These are phyloP conservation scores for Cylindricascospora bacillispora DNA, from an alignment of 1,139 yeast genomes.

Conservation along the genomic window DNA sequence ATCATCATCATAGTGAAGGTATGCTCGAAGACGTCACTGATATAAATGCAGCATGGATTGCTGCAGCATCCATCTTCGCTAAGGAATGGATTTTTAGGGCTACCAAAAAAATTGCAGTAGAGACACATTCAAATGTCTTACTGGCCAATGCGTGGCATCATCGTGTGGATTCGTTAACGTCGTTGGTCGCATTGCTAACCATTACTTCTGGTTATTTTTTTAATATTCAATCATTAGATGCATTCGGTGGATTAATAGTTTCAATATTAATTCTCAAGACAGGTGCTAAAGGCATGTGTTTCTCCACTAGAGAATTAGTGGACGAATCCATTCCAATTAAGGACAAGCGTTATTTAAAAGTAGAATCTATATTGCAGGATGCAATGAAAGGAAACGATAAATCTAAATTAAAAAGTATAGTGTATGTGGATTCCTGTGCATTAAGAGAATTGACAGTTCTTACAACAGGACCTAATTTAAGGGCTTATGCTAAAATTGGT, in stretches of 20 bases:
- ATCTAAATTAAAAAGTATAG: conserved; percentile 28
- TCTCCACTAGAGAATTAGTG: conserved; percentile 60
- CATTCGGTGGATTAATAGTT: conserved; percentile 81
- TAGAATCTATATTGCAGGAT: conserved; percentile 30
- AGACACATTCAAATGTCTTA: conserved; percentile 72
- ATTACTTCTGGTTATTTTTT: conserved; percentile 76
- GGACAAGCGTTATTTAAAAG: conserved; percentile 30
- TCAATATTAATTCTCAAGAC: conserved; percentile 72
- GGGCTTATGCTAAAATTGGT: conserved; percentile 30
- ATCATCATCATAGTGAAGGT: conserved; percentile 25
- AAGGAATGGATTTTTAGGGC: conserved; percentile 80
- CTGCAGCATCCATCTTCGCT: conserved; percentile 70
- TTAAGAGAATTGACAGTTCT: conserved; percentile 42
- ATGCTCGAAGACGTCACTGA: conserved; percentile 42
- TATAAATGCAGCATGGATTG: conserved; percentile 92
- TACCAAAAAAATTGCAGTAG: conserved; percentile 68
- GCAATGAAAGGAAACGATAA: conserved; percentile 26
- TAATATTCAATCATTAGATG: conserved; percentile 72
- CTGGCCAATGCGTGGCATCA: conserved; percentile 99
- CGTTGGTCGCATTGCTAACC: conserved; percentile 81
- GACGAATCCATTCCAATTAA: conserved; percentile 40
- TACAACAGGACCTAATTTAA: conserved; percentile 60
- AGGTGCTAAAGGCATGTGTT: conserved; percentile 61
- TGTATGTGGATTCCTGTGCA: no score
- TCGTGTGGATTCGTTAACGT: conserved; percentile 83